A percentile compares a stretch with the other conserved stretches of the same genome.
Evolutionary conservation across 2,329 filamentous ascomycete genomes (phyloP).

Genomic region (Neopestalotiopsis rosae): DNA sequence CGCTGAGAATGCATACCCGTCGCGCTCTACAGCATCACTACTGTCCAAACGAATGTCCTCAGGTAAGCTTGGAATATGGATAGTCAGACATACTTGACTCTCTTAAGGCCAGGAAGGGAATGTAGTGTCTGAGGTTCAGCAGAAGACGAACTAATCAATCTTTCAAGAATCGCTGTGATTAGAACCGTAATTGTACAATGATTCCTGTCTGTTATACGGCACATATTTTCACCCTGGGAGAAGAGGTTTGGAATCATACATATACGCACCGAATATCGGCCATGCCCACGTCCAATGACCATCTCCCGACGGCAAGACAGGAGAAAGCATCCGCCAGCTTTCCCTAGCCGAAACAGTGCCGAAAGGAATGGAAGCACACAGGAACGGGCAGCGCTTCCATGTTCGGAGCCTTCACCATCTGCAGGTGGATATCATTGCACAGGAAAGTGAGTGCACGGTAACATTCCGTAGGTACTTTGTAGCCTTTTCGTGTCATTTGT

Average conservation of each 20-base stretch:
- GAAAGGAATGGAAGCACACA: neutral
- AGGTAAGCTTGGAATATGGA: no score
- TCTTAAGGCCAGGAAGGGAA: no score
- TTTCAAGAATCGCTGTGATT: no score
- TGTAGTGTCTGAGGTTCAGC: no score
- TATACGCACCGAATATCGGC: slow-evolving; percentile 3
- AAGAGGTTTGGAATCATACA: neutral
- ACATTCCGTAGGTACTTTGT: neutral
- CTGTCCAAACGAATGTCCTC: no score
- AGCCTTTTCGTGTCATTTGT: slow-evolving; percentile 8
- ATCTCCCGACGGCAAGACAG: neutral
- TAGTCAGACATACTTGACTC: no score
- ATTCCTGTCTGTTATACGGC: no score
- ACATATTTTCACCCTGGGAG: neutral
- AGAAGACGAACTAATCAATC: no score
- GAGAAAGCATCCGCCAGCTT: neutral
- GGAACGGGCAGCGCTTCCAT: neutral
- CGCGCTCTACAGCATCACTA: no score
- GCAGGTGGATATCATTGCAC: slow-evolving; percentile 5
- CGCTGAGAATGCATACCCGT: no score
- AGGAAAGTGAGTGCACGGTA: neutral
- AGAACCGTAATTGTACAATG: no score
- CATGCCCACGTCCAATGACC: neutral
- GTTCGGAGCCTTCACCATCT: neutral
- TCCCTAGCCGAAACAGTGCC: neutral